Conservation (phyloP, 1,284 basidiomycete genomes). For the Ceratobasidium sp. region DNA sequence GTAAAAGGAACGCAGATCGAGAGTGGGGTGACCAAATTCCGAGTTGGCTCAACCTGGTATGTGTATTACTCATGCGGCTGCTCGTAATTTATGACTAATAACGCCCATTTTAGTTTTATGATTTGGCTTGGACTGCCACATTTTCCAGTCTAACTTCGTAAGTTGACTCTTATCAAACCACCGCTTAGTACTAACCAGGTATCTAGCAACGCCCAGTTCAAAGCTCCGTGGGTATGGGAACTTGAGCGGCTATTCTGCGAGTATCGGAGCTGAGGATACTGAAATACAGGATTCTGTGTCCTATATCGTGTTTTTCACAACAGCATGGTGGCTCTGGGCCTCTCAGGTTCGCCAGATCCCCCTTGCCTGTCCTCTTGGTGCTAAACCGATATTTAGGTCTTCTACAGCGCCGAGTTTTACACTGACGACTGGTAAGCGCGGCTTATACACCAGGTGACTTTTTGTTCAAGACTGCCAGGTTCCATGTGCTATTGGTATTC, state of each 20-base stretch:
- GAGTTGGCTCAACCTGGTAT: constrained; percentile 25
- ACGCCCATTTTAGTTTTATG: constrained; percentile 6
- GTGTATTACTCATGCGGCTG: neutral
- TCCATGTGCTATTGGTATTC: constrained; percentile 18
- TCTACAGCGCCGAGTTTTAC: constrained; percentile 37
- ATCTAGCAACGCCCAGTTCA: constrained; percentile 25
- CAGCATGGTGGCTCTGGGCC: constrained; percentile 42
- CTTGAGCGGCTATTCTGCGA: neutral
- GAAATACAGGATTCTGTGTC: constrained; percentile 25
- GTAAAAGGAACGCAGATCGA: constrained; percentile 15
- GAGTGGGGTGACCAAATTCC: constrained; percentile 35
- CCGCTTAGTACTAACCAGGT: neutral
- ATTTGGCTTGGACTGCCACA: constrained; percentile 20
- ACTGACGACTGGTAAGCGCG: constrained; percentile 31
- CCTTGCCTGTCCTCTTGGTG: neutral
- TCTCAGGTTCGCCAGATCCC: neutral
- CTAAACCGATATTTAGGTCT: neutral
- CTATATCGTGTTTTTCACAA: constrained; percentile 21
- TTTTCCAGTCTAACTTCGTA: constrained; percentile 31
- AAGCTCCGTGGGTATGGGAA: constrained; percentile 16
- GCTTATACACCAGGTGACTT: too few relatives aligned
- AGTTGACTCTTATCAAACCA: neutral
- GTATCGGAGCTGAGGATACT: neutral
- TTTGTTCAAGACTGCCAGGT: constrained; percentile 9
- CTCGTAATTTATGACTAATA: neutral